phyloP scores from a whole-genome alignment of 306 rosid genomes.

The Corylus avellana region DNA sequence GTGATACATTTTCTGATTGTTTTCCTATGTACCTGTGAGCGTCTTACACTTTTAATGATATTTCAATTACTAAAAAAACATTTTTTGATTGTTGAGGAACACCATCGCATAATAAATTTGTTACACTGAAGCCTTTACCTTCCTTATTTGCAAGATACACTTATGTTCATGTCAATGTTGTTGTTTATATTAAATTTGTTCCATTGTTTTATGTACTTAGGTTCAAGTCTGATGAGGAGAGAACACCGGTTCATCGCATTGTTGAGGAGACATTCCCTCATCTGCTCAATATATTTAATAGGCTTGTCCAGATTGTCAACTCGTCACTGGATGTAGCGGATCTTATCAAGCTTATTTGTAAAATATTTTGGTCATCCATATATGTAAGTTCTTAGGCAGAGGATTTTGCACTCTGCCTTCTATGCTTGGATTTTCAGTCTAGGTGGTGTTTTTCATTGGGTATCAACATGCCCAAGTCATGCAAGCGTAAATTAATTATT shows the following conservation, averaged over 20 bases:
- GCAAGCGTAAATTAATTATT: not conserved
- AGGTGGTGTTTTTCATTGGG: not conserved
- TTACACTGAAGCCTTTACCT: not conserved
- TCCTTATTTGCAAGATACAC: not conserved
- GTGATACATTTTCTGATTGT: not conserved
- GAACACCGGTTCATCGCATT: slow-evolving; percentile 78
- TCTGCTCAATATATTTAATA: slow-evolving; percentile 76
- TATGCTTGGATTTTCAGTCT: not conserved
- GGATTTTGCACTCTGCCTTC: not conserved
- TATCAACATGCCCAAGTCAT: not conserved
- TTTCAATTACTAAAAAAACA: too few relatives aligned
- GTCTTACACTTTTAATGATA: too few relatives aligned
- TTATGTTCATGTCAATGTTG: not conserved
- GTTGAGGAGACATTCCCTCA: slow-evolving; percentile 94
- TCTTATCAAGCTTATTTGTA: slow-evolving; percentile 91
- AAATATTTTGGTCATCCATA: slow-evolving; percentile 99
- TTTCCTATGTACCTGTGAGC: too few relatives aligned
- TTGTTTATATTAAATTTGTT: not conserved
- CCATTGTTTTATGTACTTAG: slow-evolving; percentile 42
- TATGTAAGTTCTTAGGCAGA: slow-evolving; percentile 56
- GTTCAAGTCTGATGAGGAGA: slow-evolving; percentile 97
- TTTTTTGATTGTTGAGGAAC: slow-evolving; percentile 9
- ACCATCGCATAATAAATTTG: not conserved
- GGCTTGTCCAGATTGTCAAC: slow-evolving; percentile 81
- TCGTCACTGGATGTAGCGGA: slow-evolving; percentile 92